Evolutionary conservation across 192 early-diverging fungal species (phyloP).

Genomic region (Backusella circina): DNA sequence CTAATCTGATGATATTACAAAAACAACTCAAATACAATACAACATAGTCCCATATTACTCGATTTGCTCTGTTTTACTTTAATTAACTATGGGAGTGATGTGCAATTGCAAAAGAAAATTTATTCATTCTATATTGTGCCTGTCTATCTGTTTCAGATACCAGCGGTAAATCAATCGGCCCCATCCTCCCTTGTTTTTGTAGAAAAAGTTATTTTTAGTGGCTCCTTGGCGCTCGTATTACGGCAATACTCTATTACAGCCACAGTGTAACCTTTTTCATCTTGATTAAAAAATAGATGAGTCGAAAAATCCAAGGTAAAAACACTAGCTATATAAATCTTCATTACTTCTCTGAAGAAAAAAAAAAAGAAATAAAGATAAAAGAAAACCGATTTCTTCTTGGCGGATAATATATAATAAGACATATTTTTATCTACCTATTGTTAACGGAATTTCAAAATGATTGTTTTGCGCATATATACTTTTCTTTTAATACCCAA

Average conservation of each 20-base stretch:
- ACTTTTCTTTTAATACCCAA: not conserved
- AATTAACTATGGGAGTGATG: not conserved
- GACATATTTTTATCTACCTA: not conserved
- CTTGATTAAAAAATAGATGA: not conserved
- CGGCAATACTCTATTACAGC: not conserved
- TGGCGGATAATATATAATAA: not conserved
- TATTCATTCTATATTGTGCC: not conserved
- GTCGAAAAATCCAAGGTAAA: not conserved
- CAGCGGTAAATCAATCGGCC: not conserved
- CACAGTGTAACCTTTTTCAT: not conserved
- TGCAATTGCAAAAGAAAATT: not conserved
- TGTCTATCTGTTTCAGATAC: not conserved
- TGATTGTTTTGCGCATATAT: not conserved
- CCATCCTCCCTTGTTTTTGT: not conserved
- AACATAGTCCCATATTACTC: not conserved
- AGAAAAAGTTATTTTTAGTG: not conserved
- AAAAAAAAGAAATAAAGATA: not conserved
- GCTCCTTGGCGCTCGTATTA: not conserved
- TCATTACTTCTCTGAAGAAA: not conserved
- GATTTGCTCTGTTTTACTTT: not conserved
- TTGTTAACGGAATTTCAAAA: not conserved
- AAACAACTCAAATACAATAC: not conserved
- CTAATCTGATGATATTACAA: not conserved
- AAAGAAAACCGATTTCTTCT: not conserved
- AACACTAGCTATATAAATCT: not conserved